Evolutionary conservation across 1,284 basidiomycete genomes (phyloP), one percentile per base, ranked within the genome.

Genomic region (Ceratobasidium sp.): DNA sequence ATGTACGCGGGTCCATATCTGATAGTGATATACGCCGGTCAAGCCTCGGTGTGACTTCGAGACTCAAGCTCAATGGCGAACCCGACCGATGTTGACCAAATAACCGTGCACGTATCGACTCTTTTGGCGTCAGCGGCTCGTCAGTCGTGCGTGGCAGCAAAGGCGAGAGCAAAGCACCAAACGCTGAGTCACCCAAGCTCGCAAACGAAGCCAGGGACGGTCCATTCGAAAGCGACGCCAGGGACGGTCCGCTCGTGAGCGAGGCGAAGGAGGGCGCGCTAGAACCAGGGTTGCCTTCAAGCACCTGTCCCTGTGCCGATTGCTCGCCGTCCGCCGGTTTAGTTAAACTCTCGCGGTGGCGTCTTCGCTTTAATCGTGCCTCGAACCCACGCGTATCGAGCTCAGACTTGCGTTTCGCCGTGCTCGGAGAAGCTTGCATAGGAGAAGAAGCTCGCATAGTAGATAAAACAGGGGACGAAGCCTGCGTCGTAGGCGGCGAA

Each of bases 1-100:
- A 71, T 41, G 66, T 41, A 16, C 66, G 53, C 16, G 54, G 66
- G 24, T 71, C 66, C 66, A 71, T 58, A 34, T 71, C 66, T 8
- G 54, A 46, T 7, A 48, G 39, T 5, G 66, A 39, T 22, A 22
- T 54, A 16, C 63, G 54, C 41, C 53, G 19, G 14, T 41, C 59
- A 24, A 37, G 16, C 14, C 59, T 9, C 1, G 43, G 41, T 43
- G 22, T 31, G n/a, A n/a, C 31, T 27, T 19, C 31, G n/a, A 58
- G 56, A 39, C 31, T 29, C 53, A 54, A 31, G 27, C 53, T 54
- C 58, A 61, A 22, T 4, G 59, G 59, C 39, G 59, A 62, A 22
- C 59, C 22, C n/a, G 59, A 62, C 22, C 59, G 59, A 29, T 31
- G 59, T 16, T 41, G 59, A 39, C 59, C 59, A 7, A 62, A 41